Percentiles rank a stretch among this genome's conserved stretches.
Evolutionary conservation across 495 filamentous ascomycete species (phyloP).

Genomic region (Xylaria scruposa): DNA sequence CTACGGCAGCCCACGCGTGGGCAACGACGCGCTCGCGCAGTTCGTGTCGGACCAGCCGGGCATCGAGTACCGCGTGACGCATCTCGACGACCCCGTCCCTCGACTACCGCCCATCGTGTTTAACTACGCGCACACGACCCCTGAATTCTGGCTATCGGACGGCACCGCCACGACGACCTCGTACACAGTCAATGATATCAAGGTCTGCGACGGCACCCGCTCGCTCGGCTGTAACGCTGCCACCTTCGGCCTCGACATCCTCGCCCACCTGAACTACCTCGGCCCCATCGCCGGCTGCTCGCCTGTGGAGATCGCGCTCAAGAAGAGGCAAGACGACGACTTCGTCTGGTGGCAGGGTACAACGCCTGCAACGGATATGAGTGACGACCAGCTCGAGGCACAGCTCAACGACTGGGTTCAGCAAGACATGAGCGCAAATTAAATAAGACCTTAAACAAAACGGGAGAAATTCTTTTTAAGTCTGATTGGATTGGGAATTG

Average conservation of each 20-base stretch:
- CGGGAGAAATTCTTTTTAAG: neutral
- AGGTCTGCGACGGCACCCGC: slow-evolving; percentile 46
- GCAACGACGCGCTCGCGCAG: slow-evolving; percentile 60
- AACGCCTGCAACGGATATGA: slow-evolving; percentile 29
- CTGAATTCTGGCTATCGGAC: slow-evolving; percentile 67
- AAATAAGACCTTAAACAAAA: neutral
- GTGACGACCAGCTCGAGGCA: slow-evolving; percentile 41
- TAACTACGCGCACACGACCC: slow-evolving; percentile 67
- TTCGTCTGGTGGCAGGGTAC: slow-evolving; percentile 29
- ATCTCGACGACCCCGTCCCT: slow-evolving; percentile 71
- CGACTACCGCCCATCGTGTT: slow-evolving; percentile 62
- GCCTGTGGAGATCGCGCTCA: slow-evolving; percentile 30
- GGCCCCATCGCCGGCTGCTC: slow-evolving; percentile 42
- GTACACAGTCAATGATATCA: slow-evolving; percentile 41
- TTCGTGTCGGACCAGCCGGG: slow-evolving; percentile 59
- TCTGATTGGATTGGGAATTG: neutral
- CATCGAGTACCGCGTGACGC: slow-evolving; percentile 69
- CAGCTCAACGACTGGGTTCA: slow-evolving; percentile 39
- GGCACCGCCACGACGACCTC: slow-evolving; percentile 30
- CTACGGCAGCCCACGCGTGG: slow-evolving; percentile 73
- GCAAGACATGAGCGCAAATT: slow-evolving; percentile 30
- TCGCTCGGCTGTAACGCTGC: slow-evolving; percentile 51
- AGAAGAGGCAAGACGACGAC: slow-evolving; percentile 31
- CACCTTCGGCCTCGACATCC: slow-evolving; percentile 39
- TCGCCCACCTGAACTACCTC: slow-evolving; percentile 49